Evolutionary conservation across 1,284 basidiomycete genomes (phyloP).

Genomic region (Irpex lacteus): DNA sequence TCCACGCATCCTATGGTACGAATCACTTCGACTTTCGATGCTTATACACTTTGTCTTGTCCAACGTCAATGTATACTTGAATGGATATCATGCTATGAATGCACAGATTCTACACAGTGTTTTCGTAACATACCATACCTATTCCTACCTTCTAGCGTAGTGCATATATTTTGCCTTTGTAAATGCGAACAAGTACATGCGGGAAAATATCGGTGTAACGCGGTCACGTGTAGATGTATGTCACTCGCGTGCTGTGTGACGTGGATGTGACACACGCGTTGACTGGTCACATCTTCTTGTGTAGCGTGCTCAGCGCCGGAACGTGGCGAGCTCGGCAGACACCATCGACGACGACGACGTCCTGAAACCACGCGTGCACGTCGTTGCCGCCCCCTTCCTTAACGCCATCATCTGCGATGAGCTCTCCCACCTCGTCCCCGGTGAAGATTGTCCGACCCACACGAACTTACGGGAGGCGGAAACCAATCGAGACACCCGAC

Average conservation of each 20-base stretch:
- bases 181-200: neutral
- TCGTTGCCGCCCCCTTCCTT: neutral
- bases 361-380: conserved; percentile 1
- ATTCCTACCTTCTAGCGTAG: too few relatives aligned
- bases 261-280: conserved; percentile 13
- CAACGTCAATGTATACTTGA: too few relatives aligned
- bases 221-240: conserved; percentile 12
- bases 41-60: too few relatives aligned
- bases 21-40: too few relatives aligned
- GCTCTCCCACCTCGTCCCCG: conserved; percentile 30
- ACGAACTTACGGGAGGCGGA: conserved; percentile 49
- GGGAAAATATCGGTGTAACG: conserved; percentile 2
- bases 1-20: too few relatives aligned
- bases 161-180: neutral
- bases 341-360: conserved; percentile 2
- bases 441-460: conserved; percentile 35
- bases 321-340: neutral
- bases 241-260: conserved; percentile 9
- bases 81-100: too few relatives aligned
- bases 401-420: conserved; percentile 12
- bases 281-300: conserved; percentile 5
- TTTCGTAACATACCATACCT: too few relatives aligned
- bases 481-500: conserved; percentile 25
- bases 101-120: too few relatives aligned
- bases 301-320: conserved; percentile 4